Conservation (phyloP, 768 basidiomycete genomes). For the Agaricus blazei region DNA sequence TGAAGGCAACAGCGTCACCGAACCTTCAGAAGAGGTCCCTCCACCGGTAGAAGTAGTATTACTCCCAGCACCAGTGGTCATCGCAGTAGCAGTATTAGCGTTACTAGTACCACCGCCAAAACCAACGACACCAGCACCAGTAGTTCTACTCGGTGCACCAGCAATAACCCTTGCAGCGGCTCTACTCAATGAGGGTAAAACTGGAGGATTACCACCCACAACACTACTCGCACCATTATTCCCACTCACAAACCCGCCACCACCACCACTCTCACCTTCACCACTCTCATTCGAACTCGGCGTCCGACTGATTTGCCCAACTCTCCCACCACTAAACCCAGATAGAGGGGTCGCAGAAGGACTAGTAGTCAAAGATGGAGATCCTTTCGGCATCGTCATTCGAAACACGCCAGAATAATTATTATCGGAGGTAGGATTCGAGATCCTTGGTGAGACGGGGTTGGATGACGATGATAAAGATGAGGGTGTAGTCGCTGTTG, state of each 20-base stretch:
- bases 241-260: neutral
- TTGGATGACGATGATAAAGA: neutral
- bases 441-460: constrained; percentile 4
- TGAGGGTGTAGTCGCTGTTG: neutral
- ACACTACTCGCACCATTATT: neutral
- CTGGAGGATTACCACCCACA: too few relatives aligned
- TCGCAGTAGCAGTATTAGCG: too few relatives aligned
- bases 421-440: neutral
- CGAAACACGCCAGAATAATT: constrained; percentile 8
- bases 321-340: neutral
- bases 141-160: neutral
- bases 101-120: neutral
- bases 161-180: neutral
- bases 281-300: neutral
- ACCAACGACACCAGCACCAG: neutral
- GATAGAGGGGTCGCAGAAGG: neutral
- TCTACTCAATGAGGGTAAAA: constrained; percentile 4
- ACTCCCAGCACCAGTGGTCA: too few relatives aligned
- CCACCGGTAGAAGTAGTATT: too few relatives aligned
- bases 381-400: neutral
- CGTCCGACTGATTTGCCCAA: neutral
- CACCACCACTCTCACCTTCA: neutral
- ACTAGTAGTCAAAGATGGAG: neutral
- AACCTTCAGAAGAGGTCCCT: neutral
- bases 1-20: neutral